phyloP scores from a whole-genome alignment of 2,329 filamentous ascomycete species.

The Penicillium vulpinum region DNA sequence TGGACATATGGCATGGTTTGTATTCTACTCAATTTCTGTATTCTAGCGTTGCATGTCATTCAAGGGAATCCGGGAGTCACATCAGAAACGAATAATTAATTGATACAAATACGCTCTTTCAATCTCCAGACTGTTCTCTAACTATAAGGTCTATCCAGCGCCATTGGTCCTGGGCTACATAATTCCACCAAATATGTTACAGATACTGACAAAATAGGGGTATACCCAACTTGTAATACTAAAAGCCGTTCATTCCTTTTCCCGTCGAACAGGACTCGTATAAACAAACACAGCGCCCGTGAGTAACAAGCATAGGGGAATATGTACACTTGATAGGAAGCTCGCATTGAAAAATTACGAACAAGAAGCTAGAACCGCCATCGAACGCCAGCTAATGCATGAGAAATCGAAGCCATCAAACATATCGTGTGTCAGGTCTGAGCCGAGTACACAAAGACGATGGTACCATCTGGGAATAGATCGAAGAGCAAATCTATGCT shows the following conservation, averaged over 20 bases:
- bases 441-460: not conserved
- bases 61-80: not conserved
- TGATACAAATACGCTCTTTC: not conserved
- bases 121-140: not conserved
- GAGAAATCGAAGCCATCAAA: conserved; percentile 12
- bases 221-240: not conserved
- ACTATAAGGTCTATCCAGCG: too few relatives aligned
- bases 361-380: conserved; percentile 12
- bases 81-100: conserved; percentile 5
- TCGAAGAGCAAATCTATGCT: conserved; percentile 22
- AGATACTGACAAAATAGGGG: not conserved
- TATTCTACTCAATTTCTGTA: conserved; percentile 13
- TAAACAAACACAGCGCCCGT: conserved; percentile 7
- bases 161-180: not conserved
- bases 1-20: conserved; percentile 11
- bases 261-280: not conserved
- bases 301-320: conserved; percentile 7
- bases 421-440: not conserved
- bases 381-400: conserved; percentile 31
- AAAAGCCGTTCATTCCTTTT: conserved; percentile 3
- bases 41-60: conserved; percentile 23
- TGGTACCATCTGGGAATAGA: conserved; percentile 3
- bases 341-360: conserved; percentile 10
- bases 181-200: not conserved
- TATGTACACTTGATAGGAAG: conserved; percentile 21